Base-by-base conservation (phyloP, 768 basidiomycete genomes). In the Omphalotus guepiniiformis region DNA sequence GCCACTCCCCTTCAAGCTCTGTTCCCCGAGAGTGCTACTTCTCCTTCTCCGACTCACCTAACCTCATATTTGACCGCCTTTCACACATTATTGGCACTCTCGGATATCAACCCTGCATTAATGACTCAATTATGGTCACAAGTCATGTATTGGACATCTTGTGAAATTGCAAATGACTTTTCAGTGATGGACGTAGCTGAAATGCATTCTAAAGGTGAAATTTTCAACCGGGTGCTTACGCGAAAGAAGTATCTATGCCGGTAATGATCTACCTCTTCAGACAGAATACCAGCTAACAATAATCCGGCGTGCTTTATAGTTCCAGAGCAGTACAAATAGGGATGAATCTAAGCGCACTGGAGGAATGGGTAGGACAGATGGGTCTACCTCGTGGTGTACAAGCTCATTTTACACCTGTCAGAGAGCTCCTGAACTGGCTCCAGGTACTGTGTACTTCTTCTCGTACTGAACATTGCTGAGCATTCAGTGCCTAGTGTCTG, bases 61-160 rank as follows among this genome's bases (percentile, higher is more conserved):
- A 87, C 84, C 13, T 74, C 83, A 1, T 85, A 95, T 62, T 74
- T 99, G 35, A 88, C 90, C 3, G 85, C 89, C 19, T 72, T 97
- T 4, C 85, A 98, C 48, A 82, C 87, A 11, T 67, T 98, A 26
- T 73, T 99, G 13, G 78, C 82, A 18, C 69, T 93, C 30, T 91
- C 94, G 39, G 88, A 93, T 48, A 80, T 97, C 54, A 97, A 97
- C 60, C 92, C 96, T 12, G 83, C 79, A 6, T 71, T 97, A 15
- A 83, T 83, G 42, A 83, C 86, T 5, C 96, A 99, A 63, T 75
- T 94, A 41, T 95, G 93, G 83, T 94, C 93, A 1, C 96, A 99
- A 65, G 82, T 96, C n/a, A 85, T 96, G 73, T 97, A 94, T 62
- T 99, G 96, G 96, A 86, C 93, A 45, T 85, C 93, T 19, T 91